Evolutionary conservation across 208 protist species (phyloP), one percentile per base, ranked within the genome.

Genomic region (Wallacemonas sp.): DNA sequence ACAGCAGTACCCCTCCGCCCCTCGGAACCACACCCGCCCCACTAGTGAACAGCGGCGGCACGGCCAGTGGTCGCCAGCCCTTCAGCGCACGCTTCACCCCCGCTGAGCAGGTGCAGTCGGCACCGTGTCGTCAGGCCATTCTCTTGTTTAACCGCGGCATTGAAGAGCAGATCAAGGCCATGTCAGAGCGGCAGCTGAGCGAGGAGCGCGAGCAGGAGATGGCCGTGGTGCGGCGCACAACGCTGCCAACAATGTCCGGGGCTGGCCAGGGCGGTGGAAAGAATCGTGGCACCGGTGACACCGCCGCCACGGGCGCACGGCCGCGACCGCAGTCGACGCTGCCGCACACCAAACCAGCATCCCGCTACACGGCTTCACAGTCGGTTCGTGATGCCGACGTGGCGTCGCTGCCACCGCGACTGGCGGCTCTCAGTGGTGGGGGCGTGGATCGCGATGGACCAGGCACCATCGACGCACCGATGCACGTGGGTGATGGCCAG

Each of bases 101-200:
- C 6, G 30, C 30, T 8, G 50, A 57, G 30, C 50, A 32, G 13
- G 38, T 32, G 21, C 30, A 57, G 50, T 15, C 50, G 8, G 50
- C 50, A 3, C 50, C 50, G 29, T 57, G 24, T 37, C 50, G 50
- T 15, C 50, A 39, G 22, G 50, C 50, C 13, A 32, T 57, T 9
- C 13, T 34, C 30, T 34, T 26, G 12, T 57, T 57, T 19, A 57
- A 57, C 30, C 3, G 38, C 30, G 32, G 30, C 29, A 57, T 57
- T 19, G 50, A 57, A 8, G 50, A 26, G 13, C 50, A 57, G 19
- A 57, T 57, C 50, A 57, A 57, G 32, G 50, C 50, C 4, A 57
- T 57, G 50, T 26, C 15, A n/a, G 29, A 57, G 26, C 30, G 50
- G 4, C 50, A 57, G 50, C 50, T 38, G 21, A n/a, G 12, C 0